phyloP scores from a whole-genome alignment of 495 filamentous ascomycete species.

The Chaetomidium leptoderma region DNA sequence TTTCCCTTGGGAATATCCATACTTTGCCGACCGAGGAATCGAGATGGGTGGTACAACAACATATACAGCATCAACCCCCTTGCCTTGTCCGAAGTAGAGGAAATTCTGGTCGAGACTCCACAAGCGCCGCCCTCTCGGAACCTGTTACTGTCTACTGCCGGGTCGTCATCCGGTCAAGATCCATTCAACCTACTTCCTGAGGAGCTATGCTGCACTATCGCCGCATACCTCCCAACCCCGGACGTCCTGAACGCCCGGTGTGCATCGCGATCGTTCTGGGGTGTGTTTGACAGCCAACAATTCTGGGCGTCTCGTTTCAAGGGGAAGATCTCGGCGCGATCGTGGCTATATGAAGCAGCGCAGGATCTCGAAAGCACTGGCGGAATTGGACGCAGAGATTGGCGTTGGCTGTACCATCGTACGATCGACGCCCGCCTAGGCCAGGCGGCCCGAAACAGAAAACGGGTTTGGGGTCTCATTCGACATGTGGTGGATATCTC shows the following conservation, averaged over 20 bases:
- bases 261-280: not conserved
- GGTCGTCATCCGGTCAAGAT: not conserved
- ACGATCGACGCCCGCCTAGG: not conserved
- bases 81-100: not conserved
- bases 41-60: too few relatives aligned
- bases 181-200: not conserved
- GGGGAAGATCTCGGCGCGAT: not conserved
- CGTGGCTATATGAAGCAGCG: not conserved
- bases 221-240: not conserved
- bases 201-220: not conserved
- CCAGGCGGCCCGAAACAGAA: not conserved
- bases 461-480: not conserved
- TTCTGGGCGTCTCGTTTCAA: conserved; percentile 5
- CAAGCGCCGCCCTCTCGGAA: not conserved
- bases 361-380: not conserved
- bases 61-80: not conserved
- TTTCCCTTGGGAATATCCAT: not conserved
- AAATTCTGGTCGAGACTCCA: not conserved
- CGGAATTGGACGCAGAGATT: not conserved
- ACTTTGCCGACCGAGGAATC: too few relatives aligned
- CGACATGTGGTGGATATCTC: not conserved
- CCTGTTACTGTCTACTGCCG: not conserved
- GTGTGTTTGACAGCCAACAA: not conserved
- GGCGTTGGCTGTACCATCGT: not conserved
- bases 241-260: not conserved